Percentiles rank a stretch among this genome's conserved stretches.
Conservation (phyloP, 768 basidiomycete species). For the Hebeloma cylindrosporum region DNA sequence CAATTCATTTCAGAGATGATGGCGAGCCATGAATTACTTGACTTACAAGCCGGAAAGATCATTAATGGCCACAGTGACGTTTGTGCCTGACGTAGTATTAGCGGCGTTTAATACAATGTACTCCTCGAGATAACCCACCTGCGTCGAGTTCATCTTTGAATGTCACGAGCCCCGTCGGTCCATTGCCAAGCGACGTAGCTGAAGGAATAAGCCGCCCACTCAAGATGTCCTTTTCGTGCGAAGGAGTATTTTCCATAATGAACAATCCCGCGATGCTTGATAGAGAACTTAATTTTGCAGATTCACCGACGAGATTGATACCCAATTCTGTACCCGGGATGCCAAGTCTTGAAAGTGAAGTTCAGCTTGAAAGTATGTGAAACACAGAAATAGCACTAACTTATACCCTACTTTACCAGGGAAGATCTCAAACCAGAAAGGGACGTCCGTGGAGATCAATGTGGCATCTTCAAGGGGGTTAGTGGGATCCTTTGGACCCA, state of each 20-base stretch:
- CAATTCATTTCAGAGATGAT: neutral
- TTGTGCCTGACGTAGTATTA: neutral
- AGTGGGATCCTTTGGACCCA: neutral
- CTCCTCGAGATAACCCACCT: too few relatives aligned
- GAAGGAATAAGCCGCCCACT: neutral
- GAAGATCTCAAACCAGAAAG: conserved; percentile 1
- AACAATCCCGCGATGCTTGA: neutral
- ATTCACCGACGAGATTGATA: neutral
- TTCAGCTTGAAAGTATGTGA: too few relatives aligned
- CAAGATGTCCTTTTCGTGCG: neutral
- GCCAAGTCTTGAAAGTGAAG: neutral
- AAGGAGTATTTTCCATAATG: neutral
- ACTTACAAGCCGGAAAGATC: neutral
- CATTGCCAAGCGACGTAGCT: neutral
- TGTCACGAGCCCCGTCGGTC: too few relatives aligned
- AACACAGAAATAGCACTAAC: too few relatives aligned
- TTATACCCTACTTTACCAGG: neutral
- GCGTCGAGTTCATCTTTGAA: too few relatives aligned
- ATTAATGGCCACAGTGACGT: neutral
- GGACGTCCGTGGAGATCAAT: neutral
- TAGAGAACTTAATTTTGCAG: neutral
- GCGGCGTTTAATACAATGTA: too few relatives aligned
- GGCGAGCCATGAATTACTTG: neutral
- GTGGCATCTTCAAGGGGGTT: neutral
- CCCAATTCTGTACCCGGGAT: neutral